Base-by-base conservation (phyloP, 441 rosid genomes). In the Arabidopsis lyrata region DNA sequence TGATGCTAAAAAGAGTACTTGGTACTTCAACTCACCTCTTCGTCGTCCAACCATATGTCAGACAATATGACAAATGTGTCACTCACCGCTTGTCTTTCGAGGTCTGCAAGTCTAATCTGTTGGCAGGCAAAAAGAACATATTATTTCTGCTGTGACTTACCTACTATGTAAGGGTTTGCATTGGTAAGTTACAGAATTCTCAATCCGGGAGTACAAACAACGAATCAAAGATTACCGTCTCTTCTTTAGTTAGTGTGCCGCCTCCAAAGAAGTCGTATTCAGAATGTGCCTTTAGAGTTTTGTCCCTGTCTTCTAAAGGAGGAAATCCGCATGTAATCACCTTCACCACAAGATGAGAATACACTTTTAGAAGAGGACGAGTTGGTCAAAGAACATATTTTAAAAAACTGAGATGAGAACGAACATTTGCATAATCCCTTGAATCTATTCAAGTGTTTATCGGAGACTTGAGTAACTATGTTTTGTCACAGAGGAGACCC, bases 251-350 rank as follows among this genome's bases (percentile, higher is more conserved):
- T 57, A 84, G 79, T 68, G 69, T 60, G 63, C 99, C 97, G 39
- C 91, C 75, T 41, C 98, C 98, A 44, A 93, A 95, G 85, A 93
- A 90, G 87, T 92, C 96, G 67, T 82, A 85, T 61, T 88, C 93
- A 10, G 82, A 85, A 76, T 91, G 80, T 72, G 78, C 63, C 76
- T 88, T 87, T 49, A 85, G 77, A 69, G 98, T 89, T 79, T 86
- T 87, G 12, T 83, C 88, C 70, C 97, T 88, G 65, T 88, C 95
- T 83, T 92, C 99, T 56, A 92, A 55, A 8, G 97, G 97, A 74
- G 97, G 98, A 85, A 95, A 95, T 44, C 99, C 98, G 44, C 99
- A 95, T 1, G 96, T 89, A 73, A 78, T 75, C 71, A 95, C 95
- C 99, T 92, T 70, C 70, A 77, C 52, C 59, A 66, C 27, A 66